These are phyloP conservation scores for Vanilla planifolia DNA, from an alignment of 106 monocot species.

Conservation along the genomic window DNA sequence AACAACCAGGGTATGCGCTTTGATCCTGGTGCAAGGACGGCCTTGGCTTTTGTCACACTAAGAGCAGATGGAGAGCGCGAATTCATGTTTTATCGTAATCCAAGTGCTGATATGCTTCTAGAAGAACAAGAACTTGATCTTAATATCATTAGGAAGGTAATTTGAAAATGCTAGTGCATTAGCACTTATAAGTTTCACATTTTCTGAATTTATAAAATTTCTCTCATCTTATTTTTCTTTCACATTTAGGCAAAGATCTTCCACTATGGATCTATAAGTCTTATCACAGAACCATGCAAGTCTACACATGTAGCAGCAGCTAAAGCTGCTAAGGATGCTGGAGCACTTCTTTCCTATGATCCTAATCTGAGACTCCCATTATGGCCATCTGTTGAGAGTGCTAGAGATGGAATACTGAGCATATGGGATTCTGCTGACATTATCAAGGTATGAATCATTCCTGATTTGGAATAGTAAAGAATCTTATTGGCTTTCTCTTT, in stretches of 20 bases:
- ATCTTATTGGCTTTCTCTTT: not conserved
- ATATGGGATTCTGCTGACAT: constrained; percentile 94
- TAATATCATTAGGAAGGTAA: constrained; percentile 79
- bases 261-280: constrained; percentile 97
- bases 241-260: constrained; percentile 76
- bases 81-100: constrained; percentile 99
- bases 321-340: constrained; percentile 88
- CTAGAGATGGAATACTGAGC: constrained; percentile 92
- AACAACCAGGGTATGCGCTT: constrained; percentile 81
- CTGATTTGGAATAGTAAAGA: not conserved
- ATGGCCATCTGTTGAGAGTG: constrained; percentile 87
- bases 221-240: constrained; percentile 2
- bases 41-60: constrained; percentile 95
- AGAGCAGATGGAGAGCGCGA: constrained; percentile 87
- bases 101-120: constrained; percentile 98
- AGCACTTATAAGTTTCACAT: too few species aligned
- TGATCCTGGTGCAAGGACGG: constrained; percentile 89
- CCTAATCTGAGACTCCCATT: constrained; percentile 92
- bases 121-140: constrained; percentile 86
- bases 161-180: not conserved
- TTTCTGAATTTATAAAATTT: too few species aligned
- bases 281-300: constrained; percentile 96
- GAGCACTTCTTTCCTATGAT: constrained; percentile 89
- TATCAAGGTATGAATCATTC: constrained; percentile 61
- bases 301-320: constrained; percentile 84